Evolutionary conservation across 306 rosid genomes (phyloP).

Genomic region (Rosa rugosa): DNA sequence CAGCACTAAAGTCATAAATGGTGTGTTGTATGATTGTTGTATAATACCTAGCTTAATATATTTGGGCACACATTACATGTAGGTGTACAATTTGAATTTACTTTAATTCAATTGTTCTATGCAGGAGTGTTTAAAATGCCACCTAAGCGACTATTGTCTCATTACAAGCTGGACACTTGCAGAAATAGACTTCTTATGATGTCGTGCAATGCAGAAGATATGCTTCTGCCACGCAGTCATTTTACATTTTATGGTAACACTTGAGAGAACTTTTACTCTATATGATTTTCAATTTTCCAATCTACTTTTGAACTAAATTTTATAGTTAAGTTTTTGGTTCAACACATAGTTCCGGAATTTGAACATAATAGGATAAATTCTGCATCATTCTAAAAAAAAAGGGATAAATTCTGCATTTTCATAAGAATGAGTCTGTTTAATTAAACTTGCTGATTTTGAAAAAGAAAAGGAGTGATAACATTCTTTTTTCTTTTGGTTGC

Average conservation of each 20-base stretch:
- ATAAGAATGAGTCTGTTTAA: not conserved
- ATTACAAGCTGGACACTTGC: slow-evolving; percentile 68
- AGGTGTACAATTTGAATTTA: not conserved
- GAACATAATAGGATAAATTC: not conserved
- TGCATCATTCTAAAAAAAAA: not conserved
- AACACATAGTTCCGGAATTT: not conserved
- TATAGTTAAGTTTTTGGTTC: no score
- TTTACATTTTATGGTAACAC: slow-evolving; percentile 66
- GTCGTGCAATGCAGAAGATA: slow-evolving; percentile 94
- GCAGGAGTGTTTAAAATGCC: slow-evolving; percentile 95
- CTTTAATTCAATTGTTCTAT: not conserved
- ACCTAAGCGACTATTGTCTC: slow-evolving; percentile 81
- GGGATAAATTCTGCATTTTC: not conserved
- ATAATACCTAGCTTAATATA: no score
- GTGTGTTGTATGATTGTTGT: not conserved
- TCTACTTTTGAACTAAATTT: no score
- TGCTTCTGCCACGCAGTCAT: slow-evolving; percentile 77
- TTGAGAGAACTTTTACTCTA: not conserved
- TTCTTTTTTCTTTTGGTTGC: not conserved
- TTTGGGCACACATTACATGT: not conserved
- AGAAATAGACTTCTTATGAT: slow-evolving; percentile 58
- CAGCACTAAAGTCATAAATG: not conserved
- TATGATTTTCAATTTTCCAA: not conserved
- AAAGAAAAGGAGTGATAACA: not conserved
- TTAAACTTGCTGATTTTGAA: not conserved